These are phyloP conservation scores for Rhizopogon sp. DNA, from an alignment of 768 basidiomycete species.

Conservation along the genomic window DNA sequence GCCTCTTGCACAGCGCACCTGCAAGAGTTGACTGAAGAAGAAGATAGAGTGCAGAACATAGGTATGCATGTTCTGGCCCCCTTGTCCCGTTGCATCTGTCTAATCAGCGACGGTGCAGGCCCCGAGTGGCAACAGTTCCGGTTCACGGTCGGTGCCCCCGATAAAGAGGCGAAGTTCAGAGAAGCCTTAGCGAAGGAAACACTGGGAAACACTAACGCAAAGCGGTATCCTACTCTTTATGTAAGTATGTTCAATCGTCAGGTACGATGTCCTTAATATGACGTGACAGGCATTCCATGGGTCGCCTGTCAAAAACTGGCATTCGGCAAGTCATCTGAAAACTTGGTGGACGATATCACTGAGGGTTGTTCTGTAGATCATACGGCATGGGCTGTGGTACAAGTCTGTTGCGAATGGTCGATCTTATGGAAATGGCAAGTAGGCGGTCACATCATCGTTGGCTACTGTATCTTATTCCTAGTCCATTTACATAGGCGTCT, in stretches of 20 bases:
- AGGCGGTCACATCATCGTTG: not conserved
- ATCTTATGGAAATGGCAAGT: constrained; percentile 56
- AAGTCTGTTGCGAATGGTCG: constrained; percentile 52
- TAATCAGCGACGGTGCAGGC: constrained; percentile 24
- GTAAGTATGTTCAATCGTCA: not conserved
- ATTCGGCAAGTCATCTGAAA: constrained; percentile 42
- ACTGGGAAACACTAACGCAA: constrained; percentile 33
- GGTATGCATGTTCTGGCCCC: constrained; percentile 28
- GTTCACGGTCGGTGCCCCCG: constrained; percentile 67
- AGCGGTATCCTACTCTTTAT: constrained; percentile 24
- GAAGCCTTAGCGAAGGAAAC: constrained; percentile 38
- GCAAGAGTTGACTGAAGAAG: constrained; percentile 51
- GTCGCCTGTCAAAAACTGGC: constrained; percentile 62
- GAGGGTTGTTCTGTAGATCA: constrained; percentile 38
- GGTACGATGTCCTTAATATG: not conserved
- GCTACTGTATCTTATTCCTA: not conserved
- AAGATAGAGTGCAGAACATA: constrained; percentile 51
- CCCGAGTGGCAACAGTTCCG: constrained; percentile 56
- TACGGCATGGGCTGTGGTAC: constrained; percentile 69
- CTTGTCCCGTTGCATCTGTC: not conserved
- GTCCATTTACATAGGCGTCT: constrained; percentile 43
- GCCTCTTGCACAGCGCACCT: constrained; percentile 71
- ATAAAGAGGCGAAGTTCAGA: constrained; percentile 64
- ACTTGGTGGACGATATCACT: not conserved
- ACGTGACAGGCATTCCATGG: constrained; percentile 62